Evolutionary conservation across 495 filamentous ascomycete genomes (phyloP), one percentile per base, ranked within the genome.

Genomic region (Lasiosphaeria miniovina): DNA sequence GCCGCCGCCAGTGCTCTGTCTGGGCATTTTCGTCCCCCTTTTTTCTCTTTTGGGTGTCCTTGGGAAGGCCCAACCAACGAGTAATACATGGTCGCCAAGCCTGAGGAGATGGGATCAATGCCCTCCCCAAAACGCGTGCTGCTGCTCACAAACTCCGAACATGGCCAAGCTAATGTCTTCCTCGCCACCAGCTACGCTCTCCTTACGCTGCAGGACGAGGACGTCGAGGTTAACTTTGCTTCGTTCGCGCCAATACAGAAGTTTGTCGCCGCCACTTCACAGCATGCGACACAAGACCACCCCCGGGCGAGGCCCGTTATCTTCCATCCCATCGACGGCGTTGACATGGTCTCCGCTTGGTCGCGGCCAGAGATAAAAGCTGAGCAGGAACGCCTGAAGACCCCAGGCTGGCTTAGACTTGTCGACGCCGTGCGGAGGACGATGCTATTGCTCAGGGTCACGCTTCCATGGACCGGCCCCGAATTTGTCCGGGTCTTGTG

Each of bases 91-190:
- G 7, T n/a, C 43, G 43, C 43, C 43, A 52, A 49, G 35, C 32
- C 12, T 6, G 7, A 8, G 24, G 46, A 32, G 48, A 71, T 62
- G 67, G 59, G 68, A 54, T 66, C 67, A 41, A 14, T 53, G 31
- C 33, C 51, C 17, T 32, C 54, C 11, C 54, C 53, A 7, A 64
- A 64, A 40, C 62, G 62, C 48, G 70, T 81, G 14, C 70, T 85
- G 9, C 78, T 85, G 52, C 65, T 86, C 58, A 82, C 83, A 6
- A 82, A 80, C 70, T 77, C 78, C 46, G 83, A 84, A 59, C 73
- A 79, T 54, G 83, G 83, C 15, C 80, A 84, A 57, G 77, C 78
- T 33, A 84, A 84, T 63, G 79, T 84, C 32, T 74, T 77, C 38
- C 74, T 86, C 1, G 82, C 83, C 9, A 74, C 80, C 1, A 74